Percentiles rank a stretch among this genome's conserved stretches.
Conservation (phyloP, 768 basidiomycete species). For the Chalciporus chontae region DNA sequence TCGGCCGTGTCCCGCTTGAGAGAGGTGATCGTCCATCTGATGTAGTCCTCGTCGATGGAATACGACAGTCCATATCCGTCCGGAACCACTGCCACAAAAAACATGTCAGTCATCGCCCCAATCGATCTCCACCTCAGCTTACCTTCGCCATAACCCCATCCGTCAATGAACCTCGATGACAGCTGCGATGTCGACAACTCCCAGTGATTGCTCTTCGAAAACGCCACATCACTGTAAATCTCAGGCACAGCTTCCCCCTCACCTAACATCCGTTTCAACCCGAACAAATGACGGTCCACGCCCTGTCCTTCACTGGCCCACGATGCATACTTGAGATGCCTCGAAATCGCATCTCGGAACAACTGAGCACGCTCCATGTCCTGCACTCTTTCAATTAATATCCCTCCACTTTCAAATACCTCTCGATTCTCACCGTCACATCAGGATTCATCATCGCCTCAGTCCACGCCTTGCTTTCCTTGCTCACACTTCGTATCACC, state of each 20-base stretch:
- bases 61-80: conserved; percentile 94
- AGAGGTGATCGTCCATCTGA: conserved; percentile 91
- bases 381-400: conserved; percentile 28
- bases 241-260: conserved; percentile 70
- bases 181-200: conserved; percentile 90
- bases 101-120: conserved; percentile 7
- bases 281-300: conserved; percentile 94
- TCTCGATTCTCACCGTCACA: conserved; percentile 39
- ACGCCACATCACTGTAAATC: conserved; percentile 74
- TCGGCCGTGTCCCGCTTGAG: conserved; percentile 49
- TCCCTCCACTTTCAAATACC: rapidly evolving
- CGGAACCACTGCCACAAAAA: conserved; percentile 58
- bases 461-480: conserved; percentile 80
- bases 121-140: not conserved
- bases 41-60: conserved; percentile 76
- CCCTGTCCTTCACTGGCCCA: conserved; percentile 96
- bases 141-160: conserved; percentile 99
- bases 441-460: conserved; percentile 78
- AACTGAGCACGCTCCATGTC: conserved; percentile 56
- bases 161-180: conserved; percentile 76
- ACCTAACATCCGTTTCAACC: conserved; percentile 76
- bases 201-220: conserved; percentile 76
- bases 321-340: conserved; percentile 82
- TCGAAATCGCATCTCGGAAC: conserved; percentile 70
- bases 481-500: conserved; percentile 84